Evolutionary conservation across 441 rosid genomes (phyloP).

Genomic region (Omphalea diandra): DNA sequence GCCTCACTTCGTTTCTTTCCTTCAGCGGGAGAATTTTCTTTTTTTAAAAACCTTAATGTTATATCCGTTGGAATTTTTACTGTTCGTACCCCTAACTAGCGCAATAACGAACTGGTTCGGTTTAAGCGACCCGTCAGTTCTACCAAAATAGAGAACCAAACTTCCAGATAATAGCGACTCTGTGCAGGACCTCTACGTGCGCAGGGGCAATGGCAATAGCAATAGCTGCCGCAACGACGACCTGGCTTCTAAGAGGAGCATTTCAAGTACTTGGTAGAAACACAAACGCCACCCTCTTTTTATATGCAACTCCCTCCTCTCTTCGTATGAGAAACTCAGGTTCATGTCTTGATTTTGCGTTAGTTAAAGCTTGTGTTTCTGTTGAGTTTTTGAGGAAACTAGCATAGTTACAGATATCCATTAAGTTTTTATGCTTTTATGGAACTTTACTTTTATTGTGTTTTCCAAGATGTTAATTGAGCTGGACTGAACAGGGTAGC

Average conservation of each 20-base stretch:
- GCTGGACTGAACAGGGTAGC: neutral
- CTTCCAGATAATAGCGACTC: neutral
- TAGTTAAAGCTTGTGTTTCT: neutral
- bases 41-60: no score
- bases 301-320: constrained; percentile 23
- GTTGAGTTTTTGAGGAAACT: neutral
- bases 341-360: constrained; percentile 27
- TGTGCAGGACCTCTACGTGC: no score
- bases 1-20: no score
- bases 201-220: no score
- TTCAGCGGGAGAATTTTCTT: no score
- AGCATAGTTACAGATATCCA: neutral
- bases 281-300: constrained; percentile 26
- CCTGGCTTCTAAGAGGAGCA: constrained; percentile 27
- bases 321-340: constrained; percentile 44
- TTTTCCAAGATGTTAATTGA: neutral
- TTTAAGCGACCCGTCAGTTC: no score
- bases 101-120: no score
- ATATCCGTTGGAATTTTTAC: no score
- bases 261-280: constrained; percentile 30
- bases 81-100: no score
- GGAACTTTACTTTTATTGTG: neutral
- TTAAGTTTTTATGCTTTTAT: neutral
- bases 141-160: neutral
- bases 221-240: neutral